Conservation (phyloP, 257 asterid species). For the Fraxinus anomala region DNA sequence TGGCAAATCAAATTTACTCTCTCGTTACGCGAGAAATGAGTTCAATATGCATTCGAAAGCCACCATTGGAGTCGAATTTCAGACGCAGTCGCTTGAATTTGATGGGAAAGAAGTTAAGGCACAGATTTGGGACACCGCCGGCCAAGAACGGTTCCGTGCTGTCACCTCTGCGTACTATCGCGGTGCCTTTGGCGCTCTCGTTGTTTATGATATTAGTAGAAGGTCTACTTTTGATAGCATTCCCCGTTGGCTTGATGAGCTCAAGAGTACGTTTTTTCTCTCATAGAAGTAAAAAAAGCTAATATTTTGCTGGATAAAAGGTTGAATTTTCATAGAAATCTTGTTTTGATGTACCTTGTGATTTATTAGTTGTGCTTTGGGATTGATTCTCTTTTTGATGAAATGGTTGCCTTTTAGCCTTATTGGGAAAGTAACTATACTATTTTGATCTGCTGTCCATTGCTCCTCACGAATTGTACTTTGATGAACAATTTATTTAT, state of each 20-base stretch:
- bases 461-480: background rate
- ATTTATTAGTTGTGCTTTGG: background rate
- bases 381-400: background rate
- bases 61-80: conserved; percentile 74
- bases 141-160: conserved; percentile 75
- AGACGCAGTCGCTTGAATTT: conserved; percentile 66
- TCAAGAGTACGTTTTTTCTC: conserved; percentile 45
- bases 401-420: background rate
- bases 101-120: conserved; percentile 79
- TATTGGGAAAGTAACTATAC: background rate
- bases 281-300: no score
- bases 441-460: background rate
- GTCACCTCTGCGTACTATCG: conserved; percentile 83
- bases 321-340: background rate
- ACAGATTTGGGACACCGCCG: conserved; percentile 87
- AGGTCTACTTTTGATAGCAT: conserved; percentile 66
- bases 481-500: background rate
- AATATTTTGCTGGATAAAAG: background rate
- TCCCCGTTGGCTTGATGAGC: conserved; percentile 75
- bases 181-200: conserved; percentile 74
- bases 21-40: conserved; percentile 73
- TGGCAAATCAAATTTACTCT: conserved; percentile 67
- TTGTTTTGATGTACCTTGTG: background rate
- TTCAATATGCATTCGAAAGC: conserved; percentile 67
- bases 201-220: conserved; percentile 65